Conservation (phyloP, 2,329 filamentous ascomycete species). For the Fusarium albidum region DNA sequence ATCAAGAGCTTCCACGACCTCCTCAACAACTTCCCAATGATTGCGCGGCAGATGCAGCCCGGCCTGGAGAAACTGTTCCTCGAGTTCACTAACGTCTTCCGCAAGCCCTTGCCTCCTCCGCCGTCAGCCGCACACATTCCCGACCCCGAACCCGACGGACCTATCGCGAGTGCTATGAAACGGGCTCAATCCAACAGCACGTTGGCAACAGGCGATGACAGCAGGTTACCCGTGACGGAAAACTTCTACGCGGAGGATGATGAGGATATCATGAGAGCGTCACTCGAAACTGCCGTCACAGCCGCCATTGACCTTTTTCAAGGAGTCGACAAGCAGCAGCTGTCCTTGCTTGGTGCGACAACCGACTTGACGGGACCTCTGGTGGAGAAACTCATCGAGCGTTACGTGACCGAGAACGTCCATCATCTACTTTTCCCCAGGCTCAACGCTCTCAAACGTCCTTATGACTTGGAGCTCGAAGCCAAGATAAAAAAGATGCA, state of each 20-base stretch:
- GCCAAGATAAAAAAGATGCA: constrained; percentile 92
- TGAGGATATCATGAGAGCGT: constrained; percentile 87
- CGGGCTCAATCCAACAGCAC: constrained; percentile 62
- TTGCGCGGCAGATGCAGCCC: constrained; percentile 93
- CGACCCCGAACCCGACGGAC: constrained; percentile 65
- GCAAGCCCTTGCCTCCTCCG: constrained; percentile 82
- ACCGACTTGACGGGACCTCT: constrained; percentile 92
- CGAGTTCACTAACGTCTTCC: constrained; percentile 86
- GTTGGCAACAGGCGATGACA: constrained; percentile 44
- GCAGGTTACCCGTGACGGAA: constrained; percentile 61
- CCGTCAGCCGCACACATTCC: constrained; percentile 68
- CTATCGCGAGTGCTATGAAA: constrained; percentile 63
- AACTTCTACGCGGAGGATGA: constrained; percentile 85
- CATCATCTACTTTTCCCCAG: constrained; percentile 89
- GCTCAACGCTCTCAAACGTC: constrained; percentile 77
- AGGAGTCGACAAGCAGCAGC: constrained; percentile 91
- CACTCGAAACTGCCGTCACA: constrained; percentile 90
- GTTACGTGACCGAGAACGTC: constrained; percentile 92
- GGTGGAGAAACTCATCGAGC: constrained; percentile 93
- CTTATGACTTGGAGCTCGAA: constrained; percentile 88
- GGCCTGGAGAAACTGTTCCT: constrained; percentile 89
- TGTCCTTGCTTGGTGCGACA: constrained; percentile 89
- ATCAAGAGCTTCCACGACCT: constrained; percentile 91
- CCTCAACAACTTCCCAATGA: constrained; percentile 91
- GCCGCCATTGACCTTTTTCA: constrained; percentile 96